Base-by-base conservation (phyloP, 2,329 filamentous ascomycete genomes). In the Fusarium mexicanum region DNA sequence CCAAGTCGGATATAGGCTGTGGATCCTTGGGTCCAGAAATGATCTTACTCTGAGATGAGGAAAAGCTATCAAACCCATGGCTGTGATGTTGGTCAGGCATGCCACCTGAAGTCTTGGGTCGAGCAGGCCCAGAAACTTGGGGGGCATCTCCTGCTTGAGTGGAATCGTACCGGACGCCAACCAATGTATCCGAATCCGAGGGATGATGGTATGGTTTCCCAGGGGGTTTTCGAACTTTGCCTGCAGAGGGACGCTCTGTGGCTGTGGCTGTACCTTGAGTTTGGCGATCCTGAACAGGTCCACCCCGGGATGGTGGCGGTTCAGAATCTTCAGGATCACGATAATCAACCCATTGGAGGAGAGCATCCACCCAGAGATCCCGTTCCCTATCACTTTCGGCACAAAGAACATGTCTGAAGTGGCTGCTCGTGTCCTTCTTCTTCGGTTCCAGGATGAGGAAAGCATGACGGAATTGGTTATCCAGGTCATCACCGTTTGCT, bases 381-480 rank as follows among this genome's bases (percentile, higher is more conserved):
- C 96, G 91, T 84, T 99, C 96, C 67, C 88, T 88, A 78, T 99
- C 96, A 78, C 93, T 98, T 83, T 99, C 96, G 1, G 96, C 96
- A 81, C 96, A 99, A 24, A 99, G 86, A 2, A 99, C 95, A 81
- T 99, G 96, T 74, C 96, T 94, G 31, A 98, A 94, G 61, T 96
- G 89, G 75, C 93, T 95, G 29, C 88, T 91, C 0, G 95, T 95
- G 79, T 99, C 96, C 83, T 98, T 98, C 82, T 95, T 94, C 86
- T 99, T 99, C 3, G 96, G 96, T 80, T 99, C 96, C 60, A 98
- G 82, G 61, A 99, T 93, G 51, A 98, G 86, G 84, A 99, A 99
- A 2, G 96, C 96, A 83, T 99, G 96, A 11, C 96, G 93, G 81
- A 98, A 99, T 81, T 98, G 94, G 79, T 97, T 97, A 69, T 98